These are phyloP conservation scores for Ambispora gerdemannii DNA, from an alignment of 192 early-diverging fungal species.

Conservation along the genomic window DNA sequence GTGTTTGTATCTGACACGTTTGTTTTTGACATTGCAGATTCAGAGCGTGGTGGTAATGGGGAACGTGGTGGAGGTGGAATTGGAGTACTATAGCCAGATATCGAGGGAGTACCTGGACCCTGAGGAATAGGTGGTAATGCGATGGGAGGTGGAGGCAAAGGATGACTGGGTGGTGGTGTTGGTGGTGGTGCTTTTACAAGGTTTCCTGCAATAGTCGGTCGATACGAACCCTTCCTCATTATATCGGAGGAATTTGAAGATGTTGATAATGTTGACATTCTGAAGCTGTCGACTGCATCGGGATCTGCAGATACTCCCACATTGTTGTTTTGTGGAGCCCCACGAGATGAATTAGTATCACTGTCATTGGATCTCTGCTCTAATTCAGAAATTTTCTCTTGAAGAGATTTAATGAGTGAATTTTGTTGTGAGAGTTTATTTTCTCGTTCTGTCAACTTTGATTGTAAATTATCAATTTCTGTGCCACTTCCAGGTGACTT, in stretches of 20 bases:
- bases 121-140: conserved; percentile 33
- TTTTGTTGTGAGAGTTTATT: conserved; percentile 30
- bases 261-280: conserved; percentile 14
- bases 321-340: background rate
- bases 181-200: conserved; percentile 27
- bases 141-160: conserved; percentile 35
- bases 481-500: background rate
- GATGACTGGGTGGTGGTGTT: conserved; percentile 33
- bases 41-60: conserved; percentile 28
- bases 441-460: background rate
- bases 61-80: conserved; percentile 22
- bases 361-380: conserved; percentile 13
- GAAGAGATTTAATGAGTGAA: conserved; percentile 37
- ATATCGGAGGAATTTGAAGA: conserved; percentile 9
- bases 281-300: conserved; percentile 20
- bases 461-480: background rate
- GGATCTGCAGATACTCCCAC: background rate
- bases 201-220: conserved; percentile 28
- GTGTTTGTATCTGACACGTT: conserved; percentile 9
- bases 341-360: conserved; percentile 18
- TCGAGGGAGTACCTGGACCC: conserved; percentile 27
- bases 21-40: conserved; percentile 18
- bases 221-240: conserved; percentile 23
- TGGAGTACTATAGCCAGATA: background rate
- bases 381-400: conserved; percentile 38